Percentiles rank a stretch among this genome's conserved stretches.
phyloP scores from a whole-genome alignment of 768 basidiomycete species.

The Psilocybe cyanescens region DNA sequence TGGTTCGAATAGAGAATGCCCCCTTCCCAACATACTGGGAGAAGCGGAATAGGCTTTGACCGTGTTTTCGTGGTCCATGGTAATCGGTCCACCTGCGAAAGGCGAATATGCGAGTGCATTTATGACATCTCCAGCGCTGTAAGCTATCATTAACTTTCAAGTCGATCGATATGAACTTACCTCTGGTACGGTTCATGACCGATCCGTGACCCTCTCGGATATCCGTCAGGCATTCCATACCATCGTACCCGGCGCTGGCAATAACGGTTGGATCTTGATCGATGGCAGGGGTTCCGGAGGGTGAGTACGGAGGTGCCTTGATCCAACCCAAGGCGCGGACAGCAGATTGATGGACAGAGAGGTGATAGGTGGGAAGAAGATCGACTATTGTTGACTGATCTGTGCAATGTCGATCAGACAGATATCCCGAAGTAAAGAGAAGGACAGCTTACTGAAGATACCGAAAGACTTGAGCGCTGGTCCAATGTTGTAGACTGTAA shows the following conservation, averaged over 20 bases:
- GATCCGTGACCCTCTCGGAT: slow-evolving; percentile 70
- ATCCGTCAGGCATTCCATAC: slow-evolving; percentile 75
- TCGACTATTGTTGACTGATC: slow-evolving; percentile 35
- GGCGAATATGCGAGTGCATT: slow-evolving; percentile 69
- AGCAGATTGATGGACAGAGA: slow-evolving; percentile 77
- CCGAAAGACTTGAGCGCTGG: slow-evolving; percentile 38
- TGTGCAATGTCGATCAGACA: slow-evolving; percentile 8
- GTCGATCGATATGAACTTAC: slow-evolving; percentile 32
- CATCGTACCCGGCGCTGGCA: slow-evolving; percentile 82
- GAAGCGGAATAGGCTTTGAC: slow-evolving; percentile 77
- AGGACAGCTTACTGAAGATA: slow-evolving; percentile 31
- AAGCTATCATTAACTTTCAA: not conserved
- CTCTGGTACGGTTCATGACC: slow-evolving; percentile 79
- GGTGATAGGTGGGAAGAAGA: slow-evolving; percentile 72
- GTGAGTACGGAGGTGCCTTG: slow-evolving; percentile 58
- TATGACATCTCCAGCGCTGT: slow-evolving; percentile 59
- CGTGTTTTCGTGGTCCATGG: slow-evolving; percentile 83
- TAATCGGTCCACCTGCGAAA: slow-evolving; percentile 70
- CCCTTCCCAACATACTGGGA: slow-evolving; percentile 73
- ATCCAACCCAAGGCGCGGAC: slow-evolving; percentile 81
- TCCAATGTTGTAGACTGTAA: slow-evolving; percentile 62
- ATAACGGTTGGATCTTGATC: slow-evolving; percentile 73
- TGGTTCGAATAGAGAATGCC: slow-evolving; percentile 73
- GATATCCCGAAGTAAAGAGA: not conserved
- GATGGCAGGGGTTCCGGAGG: slow-evolving; percentile 46